Conservation (phyloP, 75 land plant species). For the Pinus albicaulis region DNA sequence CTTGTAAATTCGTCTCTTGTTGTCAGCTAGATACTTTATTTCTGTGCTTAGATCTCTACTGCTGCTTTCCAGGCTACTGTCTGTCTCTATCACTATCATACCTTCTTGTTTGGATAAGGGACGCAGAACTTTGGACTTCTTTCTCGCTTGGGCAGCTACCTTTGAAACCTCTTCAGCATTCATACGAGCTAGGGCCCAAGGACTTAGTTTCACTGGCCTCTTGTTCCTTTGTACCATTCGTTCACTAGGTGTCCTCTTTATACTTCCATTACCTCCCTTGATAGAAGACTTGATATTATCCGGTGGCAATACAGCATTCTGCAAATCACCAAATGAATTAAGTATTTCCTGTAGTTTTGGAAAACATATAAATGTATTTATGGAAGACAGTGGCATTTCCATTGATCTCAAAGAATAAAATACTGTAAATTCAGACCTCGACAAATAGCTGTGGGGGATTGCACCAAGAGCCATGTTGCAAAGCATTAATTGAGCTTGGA, state of each 20-base stretch:
- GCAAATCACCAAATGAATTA: conserved; percentile 7
- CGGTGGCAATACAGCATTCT: conserved; percentile 72
- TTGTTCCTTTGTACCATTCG: conserved; percentile 32
- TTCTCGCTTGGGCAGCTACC: conserved; percentile 78
- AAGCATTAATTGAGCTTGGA: conserved; percentile 66
- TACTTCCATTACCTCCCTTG: conserved; percentile 33
- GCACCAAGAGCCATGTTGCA: conserved; percentile 74
- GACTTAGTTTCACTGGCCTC: conserved; percentile 72
- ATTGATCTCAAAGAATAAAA: neutral
- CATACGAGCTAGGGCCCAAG: conserved; percentile 87
- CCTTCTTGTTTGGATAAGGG: conserved; percentile 47
- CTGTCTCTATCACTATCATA: conserved; percentile 35
- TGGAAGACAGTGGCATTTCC: neutral
- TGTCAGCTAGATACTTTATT: conserved; percentile 37
- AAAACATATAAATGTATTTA: neutral
- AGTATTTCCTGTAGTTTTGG: neutral
- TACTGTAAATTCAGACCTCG: conserved; percentile 25
- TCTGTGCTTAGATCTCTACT: conserved; percentile 25
- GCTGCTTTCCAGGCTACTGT: conserved; percentile 63
- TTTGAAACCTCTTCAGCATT: conserved; percentile 86
- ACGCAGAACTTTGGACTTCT: conserved; percentile 76
- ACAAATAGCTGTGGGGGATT: conserved; percentile 87
- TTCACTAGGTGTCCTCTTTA: conserved; percentile 40
- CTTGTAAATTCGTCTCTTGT: conserved; percentile 28
- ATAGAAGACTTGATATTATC: conserved; percentile 33